These are phyloP conservation scores for Onygena corvina DNA, from an alignment of 2,329 filamentous ascomycete genomes.

Conservation along the genomic window DNA sequence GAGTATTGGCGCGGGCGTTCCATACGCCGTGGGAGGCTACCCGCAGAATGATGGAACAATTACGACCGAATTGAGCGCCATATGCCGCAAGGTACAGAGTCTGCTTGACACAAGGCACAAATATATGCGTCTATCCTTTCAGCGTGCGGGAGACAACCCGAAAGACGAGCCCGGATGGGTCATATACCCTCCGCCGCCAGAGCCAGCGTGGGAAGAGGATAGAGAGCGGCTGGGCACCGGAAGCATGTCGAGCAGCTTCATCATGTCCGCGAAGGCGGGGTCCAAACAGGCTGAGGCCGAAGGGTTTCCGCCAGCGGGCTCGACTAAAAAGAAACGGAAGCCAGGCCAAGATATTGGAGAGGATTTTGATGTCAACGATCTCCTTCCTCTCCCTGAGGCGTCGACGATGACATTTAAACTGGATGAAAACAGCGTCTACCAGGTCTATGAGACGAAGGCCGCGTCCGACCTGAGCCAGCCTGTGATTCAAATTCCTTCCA, in stretches of 20 bases:
- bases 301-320: constrained; percentile 29
- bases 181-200: constrained; percentile 83
- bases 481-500: constrained; percentile 71
- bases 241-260: constrained; percentile 22
- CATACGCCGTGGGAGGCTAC: constrained; percentile 50
- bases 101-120: constrained; percentile 79
- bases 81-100: constrained; percentile 82
- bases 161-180: constrained; percentile 72
- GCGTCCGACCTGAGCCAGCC: constrained; percentile 53
- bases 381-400: constrained; percentile 58
- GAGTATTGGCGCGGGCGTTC: constrained; percentile 48
- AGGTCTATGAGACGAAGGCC: constrained; percentile 66
- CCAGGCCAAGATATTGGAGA: constrained; percentile 82
- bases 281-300: constrained; percentile 22
- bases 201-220: constrained; percentile 71
- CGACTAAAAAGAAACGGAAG: constrained; percentile 56
- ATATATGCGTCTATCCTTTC: constrained; percentile 75
- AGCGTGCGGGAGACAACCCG: constrained; percentile 73
- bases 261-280: constrained; percentile 17
- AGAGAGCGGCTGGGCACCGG: constrained; percentile 32
- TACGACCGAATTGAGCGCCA: constrained; percentile 68
- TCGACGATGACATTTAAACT: constrained; percentile 65
- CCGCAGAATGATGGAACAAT: constrained; percentile 65
- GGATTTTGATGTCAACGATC: constrained; percentile 74
- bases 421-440: constrained; percentile 77